Conservation (phyloP, 78 protist genomes). For the Mantamonas sphyraenae region DNA sequence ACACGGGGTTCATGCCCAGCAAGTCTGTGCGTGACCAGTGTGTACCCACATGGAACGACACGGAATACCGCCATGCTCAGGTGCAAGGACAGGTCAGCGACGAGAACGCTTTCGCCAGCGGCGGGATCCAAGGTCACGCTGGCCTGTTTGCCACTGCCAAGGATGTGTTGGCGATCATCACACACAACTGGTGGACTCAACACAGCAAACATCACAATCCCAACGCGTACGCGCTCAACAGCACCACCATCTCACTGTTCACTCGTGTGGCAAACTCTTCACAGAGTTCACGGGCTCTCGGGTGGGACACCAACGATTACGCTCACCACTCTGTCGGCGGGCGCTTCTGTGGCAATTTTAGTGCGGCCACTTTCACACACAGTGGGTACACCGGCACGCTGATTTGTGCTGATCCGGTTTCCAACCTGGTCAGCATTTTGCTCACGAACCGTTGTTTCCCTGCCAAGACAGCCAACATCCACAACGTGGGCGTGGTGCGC, state of each 20-base stretch:
- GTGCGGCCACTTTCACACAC: conserved; percentile 58
- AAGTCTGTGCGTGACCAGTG: not conserved
- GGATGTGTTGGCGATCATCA: conserved; percentile 41
- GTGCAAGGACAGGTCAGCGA: conserved; percentile 65
- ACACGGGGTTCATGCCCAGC: conserved; percentile 41
- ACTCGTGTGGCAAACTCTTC: conserved; percentile 45
- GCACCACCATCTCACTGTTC: conserved; percentile 47
- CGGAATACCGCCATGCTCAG: conserved; percentile 27
- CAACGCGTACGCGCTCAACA: conserved; percentile 26
- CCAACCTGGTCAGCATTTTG: conserved; percentile 26
- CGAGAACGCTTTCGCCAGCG: conserved; percentile 69
- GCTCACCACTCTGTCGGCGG: not conserved
- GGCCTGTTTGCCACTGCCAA: conserved; percentile 57
- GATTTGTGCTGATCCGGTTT: conserved; percentile 56
- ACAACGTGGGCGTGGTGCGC: too few relatives aligned
- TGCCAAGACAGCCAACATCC: too few relatives aligned
- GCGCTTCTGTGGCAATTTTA: conserved; percentile 35
- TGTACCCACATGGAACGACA: conserved; percentile 65
- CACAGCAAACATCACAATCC: conserved; percentile 13
- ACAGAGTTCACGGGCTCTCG: conserved; percentile 44
- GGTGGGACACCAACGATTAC: conserved; percentile 64
- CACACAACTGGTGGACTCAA: too few relatives aligned
- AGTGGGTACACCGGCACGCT: conserved; percentile 70
- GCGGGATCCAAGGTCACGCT: conserved; percentile 79
- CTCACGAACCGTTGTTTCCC: conserved; percentile 60